Evolutionary conservation across 371 early-diverging fungal species (phyloP), one percentile per base, ranked within the genome.

Genomic region (Rhizopus arrhizus): DNA sequence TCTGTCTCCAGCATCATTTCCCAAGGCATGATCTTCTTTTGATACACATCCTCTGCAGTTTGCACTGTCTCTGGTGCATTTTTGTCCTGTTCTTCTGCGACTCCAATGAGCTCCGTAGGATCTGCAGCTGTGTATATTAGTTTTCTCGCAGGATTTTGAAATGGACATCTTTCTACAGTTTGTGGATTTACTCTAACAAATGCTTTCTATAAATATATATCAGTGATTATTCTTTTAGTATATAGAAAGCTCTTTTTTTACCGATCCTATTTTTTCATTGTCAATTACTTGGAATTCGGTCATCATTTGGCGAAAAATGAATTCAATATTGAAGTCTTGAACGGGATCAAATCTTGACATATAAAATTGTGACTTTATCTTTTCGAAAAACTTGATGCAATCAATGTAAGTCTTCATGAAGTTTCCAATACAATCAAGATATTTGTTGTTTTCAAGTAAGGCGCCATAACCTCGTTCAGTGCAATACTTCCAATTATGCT

Each of bases 21-120:
- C 88, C 88, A 88, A 33, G 88, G 85, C 66, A 82, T 72, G 40
- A 88, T 85, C 66, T 88, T 88, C 59, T 81, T 78, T 69, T 86
- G 87, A 36, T 75, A 72, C 0, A 62, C 70, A n/a, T 77, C 75
- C 10, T 68, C 68, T 5, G 36, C 29, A 10, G 15, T 29, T 45
- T n/a, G 48, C 22, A n/a, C 33, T 32, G 32, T 50, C 33, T 15
- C 35, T 3, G 45, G 11, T 34, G 35, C 12, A 45, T 16, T 13
- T 13, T 22, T 2, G 22, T 22, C 22, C 22, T 9, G 42, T 43
- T 47, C 47, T 36, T 56, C 59, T 13, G 48, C 46, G 22, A 52
- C 36, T 16, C 47, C 65, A 28, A 75, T 50, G 58, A 68, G 36
- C 58, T 74, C 76, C 5, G 65, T 52, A 5, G 80, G 65, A 56